Percentiles rank a stretch among this genome's conserved stretches.
Conservation (phyloP, 305 asterid genomes). For the Striga hermonthica region DNA sequence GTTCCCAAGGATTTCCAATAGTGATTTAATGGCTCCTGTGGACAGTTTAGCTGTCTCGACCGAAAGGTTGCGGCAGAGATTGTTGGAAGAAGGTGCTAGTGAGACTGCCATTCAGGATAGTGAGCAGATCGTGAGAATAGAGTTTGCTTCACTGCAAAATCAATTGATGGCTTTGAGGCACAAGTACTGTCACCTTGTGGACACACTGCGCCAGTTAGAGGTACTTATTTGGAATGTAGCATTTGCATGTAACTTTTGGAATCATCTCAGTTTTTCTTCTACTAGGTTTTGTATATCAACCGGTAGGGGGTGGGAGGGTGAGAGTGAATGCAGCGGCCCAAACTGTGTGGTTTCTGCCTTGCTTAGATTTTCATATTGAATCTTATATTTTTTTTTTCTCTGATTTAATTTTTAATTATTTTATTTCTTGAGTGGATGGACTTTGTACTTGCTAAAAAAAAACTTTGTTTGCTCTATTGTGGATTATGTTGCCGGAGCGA, state of each 20-base stretch:
- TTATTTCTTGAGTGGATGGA: not conserved
- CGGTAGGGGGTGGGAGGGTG: too few relatives aligned
- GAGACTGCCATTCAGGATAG: constrained; percentile 76
- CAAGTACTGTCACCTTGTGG: constrained; percentile 81
- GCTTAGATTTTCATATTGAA: constrained; percentile 1
- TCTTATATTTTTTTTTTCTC: constrained; percentile 1
- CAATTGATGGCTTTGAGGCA: constrained; percentile 78
- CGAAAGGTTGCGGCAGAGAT: constrained; percentile 68
- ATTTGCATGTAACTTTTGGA: constrained; percentile 26
- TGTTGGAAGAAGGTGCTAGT: constrained; percentile 71
- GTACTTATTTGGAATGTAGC: constrained; percentile 44
- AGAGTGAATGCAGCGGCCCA: not conserved
- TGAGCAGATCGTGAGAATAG: constrained; percentile 80
- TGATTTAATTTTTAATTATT: constrained; percentile 4
- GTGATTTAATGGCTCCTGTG: constrained; percentile 90
- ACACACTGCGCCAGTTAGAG: constrained; percentile 91
- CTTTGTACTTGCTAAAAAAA: constrained; percentile 7
- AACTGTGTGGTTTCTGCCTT: constrained; percentile 3
- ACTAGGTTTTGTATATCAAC: not conserved
- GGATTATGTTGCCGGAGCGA: constrained; percentile 13
- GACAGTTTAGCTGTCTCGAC: constrained; percentile 66
- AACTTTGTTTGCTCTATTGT: constrained; percentile 12
- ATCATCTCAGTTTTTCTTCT: constrained; percentile 13
- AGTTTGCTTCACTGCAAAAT: constrained; percentile 72
- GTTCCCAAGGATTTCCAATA: constrained; percentile 95